Percentiles rank a stretch among this genome's conserved stretches.
Conservation (phyloP, 1,284 basidiomycete species). For the Cryptococcus jaspeensis region DNA sequence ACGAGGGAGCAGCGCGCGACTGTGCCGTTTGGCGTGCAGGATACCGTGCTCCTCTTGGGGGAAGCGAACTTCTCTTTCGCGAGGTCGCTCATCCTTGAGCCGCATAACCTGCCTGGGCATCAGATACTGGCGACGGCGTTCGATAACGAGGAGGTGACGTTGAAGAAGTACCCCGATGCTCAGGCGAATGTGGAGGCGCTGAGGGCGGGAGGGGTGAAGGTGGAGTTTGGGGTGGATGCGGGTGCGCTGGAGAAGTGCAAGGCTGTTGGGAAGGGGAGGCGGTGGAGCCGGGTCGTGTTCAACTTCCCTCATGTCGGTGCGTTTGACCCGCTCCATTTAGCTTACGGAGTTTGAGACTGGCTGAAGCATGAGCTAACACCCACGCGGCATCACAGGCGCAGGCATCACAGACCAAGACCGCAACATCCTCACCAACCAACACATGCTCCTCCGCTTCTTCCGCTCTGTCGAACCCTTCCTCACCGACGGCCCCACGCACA, state of each 20-base stretch:
- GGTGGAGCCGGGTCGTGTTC: conserved; percentile 82
- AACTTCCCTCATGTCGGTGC: conserved; percentile 95
- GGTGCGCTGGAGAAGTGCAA: conserved; percentile 65
- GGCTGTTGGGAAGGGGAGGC: conserved; percentile 47
- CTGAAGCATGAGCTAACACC: not conserved
- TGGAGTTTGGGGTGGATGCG: conserved; percentile 84
- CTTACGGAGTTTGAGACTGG: not conserved
- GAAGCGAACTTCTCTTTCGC: conserved; percentile 95
- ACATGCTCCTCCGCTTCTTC: conserved; percentile 81
- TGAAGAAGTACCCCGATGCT: conserved; percentile 81
- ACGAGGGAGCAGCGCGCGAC: conserved; percentile 59
- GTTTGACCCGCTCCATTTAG: conserved; percentile 32
- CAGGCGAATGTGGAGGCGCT: conserved; percentile 62
- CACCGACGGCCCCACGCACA: conserved; percentile 54
- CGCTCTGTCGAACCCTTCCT: conserved; percentile 69
- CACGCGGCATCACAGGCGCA: conserved; percentile 60
- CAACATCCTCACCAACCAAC: conserved; percentile 88
- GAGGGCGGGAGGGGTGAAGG: conserved; percentile 62
- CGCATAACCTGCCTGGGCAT: conserved; percentile 61
- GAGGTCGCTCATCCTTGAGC: conserved; percentile 63
- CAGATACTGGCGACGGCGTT: conserved; percentile 85
- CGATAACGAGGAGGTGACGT: conserved; percentile 75
- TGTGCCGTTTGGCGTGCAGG: conserved; percentile 70
- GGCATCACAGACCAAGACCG: conserved; percentile 93
- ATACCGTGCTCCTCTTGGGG: conserved; percentile 84